Conservation (phyloP, 2,329 filamentous ascomycete genomes). For the Scorias spongiosa region DNA sequence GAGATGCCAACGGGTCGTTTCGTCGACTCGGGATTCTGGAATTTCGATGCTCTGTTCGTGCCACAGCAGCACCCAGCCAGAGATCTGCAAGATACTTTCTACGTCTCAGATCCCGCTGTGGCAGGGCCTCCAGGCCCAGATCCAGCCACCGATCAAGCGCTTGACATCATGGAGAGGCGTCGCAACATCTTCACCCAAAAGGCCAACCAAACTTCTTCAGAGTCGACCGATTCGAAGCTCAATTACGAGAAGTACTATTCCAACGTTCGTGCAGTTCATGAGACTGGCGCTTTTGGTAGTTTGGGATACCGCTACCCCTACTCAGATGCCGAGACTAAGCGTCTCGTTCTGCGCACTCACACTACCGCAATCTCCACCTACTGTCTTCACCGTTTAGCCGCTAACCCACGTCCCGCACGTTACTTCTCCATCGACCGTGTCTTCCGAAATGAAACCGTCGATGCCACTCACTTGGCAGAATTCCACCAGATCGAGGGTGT, state of each 20-base stretch:
- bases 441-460: constrained; percentile 94
- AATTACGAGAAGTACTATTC: constrained; percentile 81
- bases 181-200: constrained; percentile 39
- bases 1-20: constrained; percentile 90
- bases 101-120: constrained; percentile 73
- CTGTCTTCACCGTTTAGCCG: constrained; percentile 79
- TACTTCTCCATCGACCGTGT: constrained; percentile 98
- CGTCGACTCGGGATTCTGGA: constrained; percentile 97
- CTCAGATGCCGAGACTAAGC: constrained; percentile 71
- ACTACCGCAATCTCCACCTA: constrained; percentile 85
- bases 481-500: constrained; percentile 99
- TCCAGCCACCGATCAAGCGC: constrained; percentile 30
- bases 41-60: constrained; percentile 93
- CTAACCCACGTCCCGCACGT: constrained; percentile 68
- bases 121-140: constrained; percentile 54
- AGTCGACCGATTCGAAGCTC: constrained; percentile 17
- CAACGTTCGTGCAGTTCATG: constrained; percentile 72
- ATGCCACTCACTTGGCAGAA: constrained; percentile 90
- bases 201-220: constrained; percentile 23
- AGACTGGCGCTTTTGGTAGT: constrained; percentile 83
- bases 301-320: constrained; percentile 95
- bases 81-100: constrained; percentile 96
- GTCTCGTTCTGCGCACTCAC: constrained; percentile 85
- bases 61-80: constrained; percentile 95
- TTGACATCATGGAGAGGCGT: constrained; percentile 34